Percentiles rank a stretch among this genome's conserved stretches.
These are phyloP conservation scores for Chamaenerion angustifolium DNA, from an alignment of 345 rosid species.

Conservation along the genomic window DNA sequence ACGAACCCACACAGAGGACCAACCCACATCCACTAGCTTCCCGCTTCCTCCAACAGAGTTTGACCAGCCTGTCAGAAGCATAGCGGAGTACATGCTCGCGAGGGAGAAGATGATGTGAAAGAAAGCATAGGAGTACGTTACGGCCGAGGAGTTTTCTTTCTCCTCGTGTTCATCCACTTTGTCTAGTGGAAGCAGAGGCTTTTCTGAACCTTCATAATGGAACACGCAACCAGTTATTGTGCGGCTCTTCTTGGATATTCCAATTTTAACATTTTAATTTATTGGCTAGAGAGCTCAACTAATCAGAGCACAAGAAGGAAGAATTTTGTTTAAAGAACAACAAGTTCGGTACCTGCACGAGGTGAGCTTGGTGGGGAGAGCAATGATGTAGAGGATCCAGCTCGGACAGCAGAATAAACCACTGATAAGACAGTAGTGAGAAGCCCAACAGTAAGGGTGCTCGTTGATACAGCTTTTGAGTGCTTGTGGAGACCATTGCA, in stretches of 20 bases:
- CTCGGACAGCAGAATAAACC: conserved; percentile 95
- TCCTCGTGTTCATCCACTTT: conserved; percentile 59
- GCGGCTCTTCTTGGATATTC: too few relatives aligned
- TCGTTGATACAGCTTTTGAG: conserved; percentile 81
- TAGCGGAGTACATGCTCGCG: conserved; percentile 97
- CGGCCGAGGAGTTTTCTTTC: conserved; percentile 60
- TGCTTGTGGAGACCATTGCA: conserved; percentile 95
- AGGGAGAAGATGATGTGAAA: conserved; percentile 98
- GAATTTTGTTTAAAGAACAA: too few relatives aligned
- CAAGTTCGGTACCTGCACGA: conserved; percentile 47
- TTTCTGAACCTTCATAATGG: conserved; percentile 26
- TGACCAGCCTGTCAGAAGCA: conserved; percentile 99
- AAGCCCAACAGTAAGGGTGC: conserved; percentile 75
- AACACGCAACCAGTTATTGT: too few relatives aligned
- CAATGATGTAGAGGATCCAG: conserved; percentile 87
- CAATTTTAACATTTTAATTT: too few relatives aligned
- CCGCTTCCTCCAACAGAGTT: conserved; percentile 92
- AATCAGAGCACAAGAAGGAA: too few relatives aligned
- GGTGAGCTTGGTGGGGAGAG: conserved; percentile 88
- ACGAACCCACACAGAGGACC: conserved; percentile 95
- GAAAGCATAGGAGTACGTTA: conserved; percentile 83
- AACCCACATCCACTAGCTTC: conserved; percentile 86
- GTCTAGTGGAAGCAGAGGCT: conserved; percentile 84
- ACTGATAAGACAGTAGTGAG: conserved; percentile 85
- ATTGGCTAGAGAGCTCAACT: too few relatives aligned